Conservation (phyloP, 257 asterid genomes). For the Solanum corneliomulleri region DNA sequence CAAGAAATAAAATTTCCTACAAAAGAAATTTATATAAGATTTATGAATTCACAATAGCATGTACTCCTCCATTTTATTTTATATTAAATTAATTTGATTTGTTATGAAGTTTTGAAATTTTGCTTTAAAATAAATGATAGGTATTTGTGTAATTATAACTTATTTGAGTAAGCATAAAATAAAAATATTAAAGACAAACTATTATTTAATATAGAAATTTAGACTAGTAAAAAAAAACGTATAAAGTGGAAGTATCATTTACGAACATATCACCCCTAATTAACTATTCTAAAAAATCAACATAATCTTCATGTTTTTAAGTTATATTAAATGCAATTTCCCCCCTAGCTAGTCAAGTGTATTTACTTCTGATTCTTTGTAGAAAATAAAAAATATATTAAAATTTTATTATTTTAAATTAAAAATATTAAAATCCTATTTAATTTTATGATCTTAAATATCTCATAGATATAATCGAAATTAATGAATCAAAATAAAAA, state of each 20-base stretch:
- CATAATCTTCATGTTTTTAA: background rate
- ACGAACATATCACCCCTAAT: background rate
- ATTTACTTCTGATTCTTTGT: background rate
- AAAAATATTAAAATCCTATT: no score
- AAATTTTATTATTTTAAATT: no score
- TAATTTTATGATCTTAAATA: background rate
- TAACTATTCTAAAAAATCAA: background rate
- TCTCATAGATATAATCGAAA: background rate
- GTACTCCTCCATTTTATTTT: no score
- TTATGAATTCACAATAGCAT: background rate
- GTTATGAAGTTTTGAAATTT: no score
- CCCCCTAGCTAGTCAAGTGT: background rate
- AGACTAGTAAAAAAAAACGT: background rate
- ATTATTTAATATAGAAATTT: no score
- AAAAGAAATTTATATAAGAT: background rate
- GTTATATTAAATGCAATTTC: background rate
- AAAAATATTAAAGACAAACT: no score
- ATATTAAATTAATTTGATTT: no score
- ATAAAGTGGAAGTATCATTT: no score
- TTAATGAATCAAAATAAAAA: background rate
- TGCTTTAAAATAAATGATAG: no score
- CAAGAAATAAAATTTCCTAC: background rate
- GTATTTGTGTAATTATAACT: no score
- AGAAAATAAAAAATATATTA: background rate
- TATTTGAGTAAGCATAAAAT: no score